Conservation (phyloP, 768 basidiomycete species). For the Lentinula edodes region DNA sequence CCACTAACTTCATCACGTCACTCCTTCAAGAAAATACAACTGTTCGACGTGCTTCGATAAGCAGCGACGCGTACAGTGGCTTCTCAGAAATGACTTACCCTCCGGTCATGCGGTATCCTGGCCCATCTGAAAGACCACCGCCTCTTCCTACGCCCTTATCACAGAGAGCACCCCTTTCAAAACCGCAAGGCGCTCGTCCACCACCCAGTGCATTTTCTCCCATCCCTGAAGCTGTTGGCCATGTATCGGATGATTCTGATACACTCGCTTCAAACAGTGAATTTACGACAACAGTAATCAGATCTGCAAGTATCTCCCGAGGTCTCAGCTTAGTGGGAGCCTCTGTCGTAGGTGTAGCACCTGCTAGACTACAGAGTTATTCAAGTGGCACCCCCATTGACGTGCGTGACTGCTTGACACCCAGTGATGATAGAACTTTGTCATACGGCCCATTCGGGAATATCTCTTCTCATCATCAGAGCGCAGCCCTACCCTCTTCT, state of each 20-base stretch:
- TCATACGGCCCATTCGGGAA: slow-evolving; percentile 3
- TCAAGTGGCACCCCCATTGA: slow-evolving; percentile 10
- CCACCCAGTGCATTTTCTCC: slow-evolving; percentile 32
- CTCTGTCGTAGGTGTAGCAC: slow-evolving; percentile 27
- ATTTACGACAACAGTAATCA: slow-evolving; percentile 13
- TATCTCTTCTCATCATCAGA: background rate
- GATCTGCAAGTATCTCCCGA: slow-evolving; percentile 21
- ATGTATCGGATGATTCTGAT: slow-evolving; percentile 31
- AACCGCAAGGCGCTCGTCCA: slow-evolving; percentile 19
- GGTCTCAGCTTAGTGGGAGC: slow-evolving; percentile 12
- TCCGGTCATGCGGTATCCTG: slow-evolving; percentile 24
- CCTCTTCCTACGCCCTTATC: slow-evolving; percentile 9
- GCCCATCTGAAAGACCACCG: slow-evolving; percentile 4
- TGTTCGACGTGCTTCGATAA: slow-evolving; percentile 7
- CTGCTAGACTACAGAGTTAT: slow-evolving; percentile 24
- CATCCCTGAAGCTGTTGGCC: slow-evolving; percentile 19
- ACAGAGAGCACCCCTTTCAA: slow-evolving; percentile 11
- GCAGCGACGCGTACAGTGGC: slow-evolving; percentile 40
- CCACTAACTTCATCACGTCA: slow-evolving; percentile 58
- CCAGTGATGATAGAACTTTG: slow-evolving; percentile 1
- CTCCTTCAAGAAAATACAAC: slow-evolving; percentile 36
- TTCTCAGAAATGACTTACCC: slow-evolving; percentile 55
- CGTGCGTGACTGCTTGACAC: background rate
- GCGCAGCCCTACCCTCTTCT: slow-evolving; percentile 19
- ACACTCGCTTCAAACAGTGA: slow-evolving; percentile 30